Conservation (phyloP, 2,329 filamentous ascomycete genomes). For the Rutstroemia sydowiana region DNA sequence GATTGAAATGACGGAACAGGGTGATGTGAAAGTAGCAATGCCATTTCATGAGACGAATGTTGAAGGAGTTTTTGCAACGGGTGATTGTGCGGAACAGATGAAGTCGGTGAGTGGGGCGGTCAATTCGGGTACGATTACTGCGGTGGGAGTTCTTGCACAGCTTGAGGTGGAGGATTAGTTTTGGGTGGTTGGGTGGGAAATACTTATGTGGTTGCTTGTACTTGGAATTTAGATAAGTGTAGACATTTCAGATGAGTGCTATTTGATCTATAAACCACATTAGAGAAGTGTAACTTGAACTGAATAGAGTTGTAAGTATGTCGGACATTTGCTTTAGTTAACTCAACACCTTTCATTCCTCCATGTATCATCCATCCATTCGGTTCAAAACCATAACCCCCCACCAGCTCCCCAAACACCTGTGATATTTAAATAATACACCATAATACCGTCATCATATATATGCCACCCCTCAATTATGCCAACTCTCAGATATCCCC, state of each 20-base stretch:
- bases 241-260: background rate
- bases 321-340: too few species aligned
- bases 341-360: too few species aligned
- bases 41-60: slow-evolving; percentile 44
- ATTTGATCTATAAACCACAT: background rate
- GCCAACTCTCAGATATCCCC: too few species aligned
- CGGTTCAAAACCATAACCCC: too few species aligned
- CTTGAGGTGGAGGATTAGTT: background rate
- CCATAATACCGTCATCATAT: background rate
- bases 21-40: slow-evolving; percentile 35
- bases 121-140: background rate
- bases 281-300: too few species aligned
- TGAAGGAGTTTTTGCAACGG: slow-evolving; percentile 40
- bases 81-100: slow-evolving; percentile 28
- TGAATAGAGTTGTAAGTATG: too few species aligned
- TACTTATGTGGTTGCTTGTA: too few species aligned
- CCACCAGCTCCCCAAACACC: too few species aligned
- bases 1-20: slow-evolving; percentile 34
- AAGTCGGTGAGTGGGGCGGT: background rate
- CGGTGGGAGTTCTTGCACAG: background rate
- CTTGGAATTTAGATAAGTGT: background rate
- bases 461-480: background rate
- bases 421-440: too few species aligned
- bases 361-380: too few species aligned
- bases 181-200: too few species aligned